These are phyloP conservation scores for Leccinum incarnatum DNA, from an alignment of 768 basidiomycete genomes.

Conservation along the genomic window DNA sequence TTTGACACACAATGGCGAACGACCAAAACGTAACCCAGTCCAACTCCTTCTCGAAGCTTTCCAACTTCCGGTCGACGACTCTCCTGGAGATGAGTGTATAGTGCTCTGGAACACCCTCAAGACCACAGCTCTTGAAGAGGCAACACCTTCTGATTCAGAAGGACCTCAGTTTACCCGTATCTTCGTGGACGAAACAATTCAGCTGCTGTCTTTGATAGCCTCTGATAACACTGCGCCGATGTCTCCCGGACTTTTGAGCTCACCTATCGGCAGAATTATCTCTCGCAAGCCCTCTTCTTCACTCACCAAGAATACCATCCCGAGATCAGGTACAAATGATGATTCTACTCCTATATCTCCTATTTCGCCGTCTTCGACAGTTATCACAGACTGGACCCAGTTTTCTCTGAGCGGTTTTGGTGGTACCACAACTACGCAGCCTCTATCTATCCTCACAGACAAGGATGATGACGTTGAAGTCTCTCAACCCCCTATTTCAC, in stretches of 20 bases:
- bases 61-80: constrained; percentile 35
- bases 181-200: constrained; percentile 69
- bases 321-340: constrained; percentile 12
- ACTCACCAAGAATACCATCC: constrained; percentile 16
- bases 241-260: constrained; percentile 25
- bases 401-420: constrained; percentile 69
- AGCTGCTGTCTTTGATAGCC: constrained; percentile 49
- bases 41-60: constrained; percentile 64
- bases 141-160: constrained; percentile 22
- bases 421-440: constrained; percentile 31
- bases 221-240: constrained; percentile 34
- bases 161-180: constrained; percentile 47
- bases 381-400: constrained; percentile 57
- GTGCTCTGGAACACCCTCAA: constrained; percentile 58
- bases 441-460: constrained; percentile 56
- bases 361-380: constrained; percentile 28
- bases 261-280: constrained; percentile 36
- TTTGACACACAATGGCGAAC: constrained; percentile 33
- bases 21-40: constrained; percentile 51
- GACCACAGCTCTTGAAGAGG: constrained; percentile 35
- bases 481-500: constrained; percentile 38
- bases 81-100: constrained; percentile 35
- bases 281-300: constrained; percentile 34
- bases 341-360: constrained; percentile 28
- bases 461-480: constrained; percentile 65